phyloP scores from a whole-genome alignment of 306 rosid genomes.

The Cicer cuneatum region DNA sequence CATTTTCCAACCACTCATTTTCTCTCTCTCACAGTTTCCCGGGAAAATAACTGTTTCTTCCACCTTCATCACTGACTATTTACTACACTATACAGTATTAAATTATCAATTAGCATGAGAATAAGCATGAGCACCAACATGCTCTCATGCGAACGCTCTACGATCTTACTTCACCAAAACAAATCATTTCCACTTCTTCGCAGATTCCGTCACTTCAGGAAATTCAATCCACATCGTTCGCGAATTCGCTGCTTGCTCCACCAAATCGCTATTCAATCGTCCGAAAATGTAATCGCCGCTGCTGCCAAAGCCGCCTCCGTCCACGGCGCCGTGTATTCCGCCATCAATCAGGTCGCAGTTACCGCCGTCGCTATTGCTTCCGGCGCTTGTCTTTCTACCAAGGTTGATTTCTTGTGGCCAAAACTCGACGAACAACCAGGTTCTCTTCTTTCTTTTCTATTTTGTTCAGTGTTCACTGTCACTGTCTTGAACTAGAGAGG shows the following conservation, averaged over 20 bases:
- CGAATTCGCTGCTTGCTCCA: conserved; percentile 62
- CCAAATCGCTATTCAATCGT: conserved; percentile 62
- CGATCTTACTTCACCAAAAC: conserved; percentile 56
- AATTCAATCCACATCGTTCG: conserved; percentile 46
- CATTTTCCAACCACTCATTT: conserved; percentile 37
- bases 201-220: conserved; percentile 42
- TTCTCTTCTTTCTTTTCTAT: conserved; percentile 25
- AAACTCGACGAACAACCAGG: conserved; percentile 87
- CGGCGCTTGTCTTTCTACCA: conserved; percentile 96
- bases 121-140: conserved; percentile 44
- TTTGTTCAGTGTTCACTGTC: not conserved
- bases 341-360: conserved; percentile 94
- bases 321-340: conserved; percentile 88
- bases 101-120: not conserved
- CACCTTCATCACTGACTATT: not conserved
- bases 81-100: not conserved
- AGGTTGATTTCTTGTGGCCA: conserved; percentile 94
- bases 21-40: conserved; percentile 33
- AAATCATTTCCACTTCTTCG: conserved; percentile 49
- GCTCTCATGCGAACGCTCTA: conserved; percentile 65
- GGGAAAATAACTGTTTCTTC: conserved; percentile 46
- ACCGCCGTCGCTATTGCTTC: conserved; percentile 97
- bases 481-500: not conserved
- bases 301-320: conserved; percentile 69
- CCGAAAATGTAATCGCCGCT: conserved; percentile 79